Evolutionary conservation across 768 basidiomycete species (phyloP), one percentile per base, ranked within the genome.

Genomic region (Amanita pallidorosea): DNA sequence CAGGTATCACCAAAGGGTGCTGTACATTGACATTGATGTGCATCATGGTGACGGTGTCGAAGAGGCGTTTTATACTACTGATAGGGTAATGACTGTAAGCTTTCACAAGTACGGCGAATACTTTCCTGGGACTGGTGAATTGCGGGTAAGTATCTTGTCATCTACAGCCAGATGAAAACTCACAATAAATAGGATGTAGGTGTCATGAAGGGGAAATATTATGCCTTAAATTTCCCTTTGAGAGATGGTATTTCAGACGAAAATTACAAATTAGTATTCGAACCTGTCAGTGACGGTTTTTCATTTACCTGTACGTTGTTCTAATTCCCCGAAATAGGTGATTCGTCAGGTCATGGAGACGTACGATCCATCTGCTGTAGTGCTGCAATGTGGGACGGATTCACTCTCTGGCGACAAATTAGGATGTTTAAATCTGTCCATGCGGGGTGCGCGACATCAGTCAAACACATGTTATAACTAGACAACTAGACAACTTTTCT

Each of bases 81-180:
- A 99, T 63, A 78, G 96, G 40, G 96, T 99, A 51, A 98, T 98
- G 96, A 98, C 95, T 0, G 84, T 84, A 61, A 93, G 89, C 58
- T 96, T 98, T 68, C 96, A 99, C 65, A 97, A 98, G 66, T 99
- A 97, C 56, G 96, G 96, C 31, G 96, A 99, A 66, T 99, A 88
- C 67, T 99, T 99, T 67, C 96, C 96, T 23, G 96, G 96, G 37
- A 99, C 96, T 5, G 96, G 96, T n/a, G 94, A 96, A 66, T 72
- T 96, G 36, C 77, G 94, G 57, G 90, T 90, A 61, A 57, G 81
- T 63, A 29, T 25, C 52, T 43, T 27, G 51, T 42, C 47, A 40
- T 48, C 29, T 42, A 23, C 29, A 7, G 31, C 11, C 9, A 15
- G 52, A 47, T 45, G 27, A 47, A 31, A 44, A 40, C 48, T 53